phyloP scores from a whole-genome alignment of 352 stramenopile species.

The Achlya hypogyna region DNA sequence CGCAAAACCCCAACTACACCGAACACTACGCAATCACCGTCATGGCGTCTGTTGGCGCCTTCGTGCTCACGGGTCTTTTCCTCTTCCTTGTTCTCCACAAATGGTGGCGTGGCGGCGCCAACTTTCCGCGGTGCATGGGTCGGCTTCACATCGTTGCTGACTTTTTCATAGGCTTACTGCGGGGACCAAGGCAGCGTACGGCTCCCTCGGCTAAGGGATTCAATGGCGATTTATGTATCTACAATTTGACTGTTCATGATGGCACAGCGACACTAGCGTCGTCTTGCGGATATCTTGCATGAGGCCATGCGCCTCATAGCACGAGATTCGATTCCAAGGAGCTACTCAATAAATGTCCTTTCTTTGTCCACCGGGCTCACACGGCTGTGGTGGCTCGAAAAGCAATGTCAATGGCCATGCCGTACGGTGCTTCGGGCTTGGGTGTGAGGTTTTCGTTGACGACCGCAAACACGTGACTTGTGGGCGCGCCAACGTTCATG shows the following conservation, averaged over 20 bases:
- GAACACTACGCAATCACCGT: slow-evolving; percentile 10
- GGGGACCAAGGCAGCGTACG: no score
- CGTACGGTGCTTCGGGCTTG: slow-evolving; percentile 9
- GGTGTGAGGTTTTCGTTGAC: slow-evolving; percentile 1
- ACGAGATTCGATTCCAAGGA: no score
- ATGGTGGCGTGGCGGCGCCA: slow-evolving; percentile 6
- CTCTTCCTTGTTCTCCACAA: slow-evolving; percentile 4
- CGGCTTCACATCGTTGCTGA: background rate
- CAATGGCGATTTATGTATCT: no score
- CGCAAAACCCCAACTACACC: background rate
- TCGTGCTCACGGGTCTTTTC: slow-evolving; percentile 8
- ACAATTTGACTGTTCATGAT: no score
- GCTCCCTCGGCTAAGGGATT: no score
- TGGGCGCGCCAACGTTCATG: background rate
- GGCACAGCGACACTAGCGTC: no score
- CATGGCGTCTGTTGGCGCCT: slow-evolving; percentile 11
- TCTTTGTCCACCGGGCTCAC: background rate
- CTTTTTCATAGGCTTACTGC: no score
- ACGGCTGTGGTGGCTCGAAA: slow-evolving; percentile 16
- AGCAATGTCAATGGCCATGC: slow-evolving; percentile 20
- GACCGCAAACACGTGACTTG: background rate
- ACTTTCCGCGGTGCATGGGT: background rate
- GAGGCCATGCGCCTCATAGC: no score
- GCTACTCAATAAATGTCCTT: no score
- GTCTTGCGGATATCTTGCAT: no score